phyloP scores from a whole-genome alignment of 176 grass and related monocot genomes.

The Urochloa ruziziensis region DNA sequence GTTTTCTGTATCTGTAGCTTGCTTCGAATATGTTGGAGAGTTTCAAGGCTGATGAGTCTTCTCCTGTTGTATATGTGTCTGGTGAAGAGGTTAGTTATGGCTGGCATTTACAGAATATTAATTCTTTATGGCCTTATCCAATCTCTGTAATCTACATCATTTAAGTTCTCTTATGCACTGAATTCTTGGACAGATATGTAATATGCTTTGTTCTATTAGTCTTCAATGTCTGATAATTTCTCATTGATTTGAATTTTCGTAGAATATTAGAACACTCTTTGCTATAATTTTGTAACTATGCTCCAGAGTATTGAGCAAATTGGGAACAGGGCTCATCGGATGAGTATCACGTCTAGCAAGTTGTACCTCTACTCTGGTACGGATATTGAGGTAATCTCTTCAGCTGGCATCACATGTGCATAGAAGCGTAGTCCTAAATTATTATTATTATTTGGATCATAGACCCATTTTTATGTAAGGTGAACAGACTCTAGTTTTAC shows the following conservation, averaged over 20 bases:
- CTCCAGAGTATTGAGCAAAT: conserved; percentile 95
- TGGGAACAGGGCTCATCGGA: conserved; percentile 79
- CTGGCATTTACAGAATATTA: no score
- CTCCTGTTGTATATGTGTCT: conserved; percentile 86
- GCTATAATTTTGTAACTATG: conserved; percentile 20
- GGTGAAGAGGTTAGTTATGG: conserved; percentile 89
- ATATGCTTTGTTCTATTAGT: background rate
- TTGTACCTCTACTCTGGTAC: conserved; percentile 91
- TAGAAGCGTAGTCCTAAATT: background rate
- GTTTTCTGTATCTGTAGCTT: conserved; percentile 53
- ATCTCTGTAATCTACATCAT: no score
- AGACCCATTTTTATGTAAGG: conserved; percentile 7
- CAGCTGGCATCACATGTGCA: background rate
- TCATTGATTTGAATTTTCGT: background rate
- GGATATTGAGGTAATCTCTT: conserved; percentile 77
- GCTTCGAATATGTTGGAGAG: conserved; percentile 65
- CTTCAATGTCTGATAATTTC: background rate
- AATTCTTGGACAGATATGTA: background rate
- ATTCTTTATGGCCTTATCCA: no score
- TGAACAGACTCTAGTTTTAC: background rate
- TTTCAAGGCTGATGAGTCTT: conserved; percentile 26
- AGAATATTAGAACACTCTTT: conserved; percentile 19
- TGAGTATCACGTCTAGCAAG: conserved; percentile 72
- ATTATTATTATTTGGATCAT: background rate
- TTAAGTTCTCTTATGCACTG: background rate